A percentile compares a stretch with the other conserved stretches of the same genome.
Evolutionary conservation across 2,329 filamentous ascomycete genomes (phyloP).

Genomic region (Colletotrichum endophyticum): DNA sequence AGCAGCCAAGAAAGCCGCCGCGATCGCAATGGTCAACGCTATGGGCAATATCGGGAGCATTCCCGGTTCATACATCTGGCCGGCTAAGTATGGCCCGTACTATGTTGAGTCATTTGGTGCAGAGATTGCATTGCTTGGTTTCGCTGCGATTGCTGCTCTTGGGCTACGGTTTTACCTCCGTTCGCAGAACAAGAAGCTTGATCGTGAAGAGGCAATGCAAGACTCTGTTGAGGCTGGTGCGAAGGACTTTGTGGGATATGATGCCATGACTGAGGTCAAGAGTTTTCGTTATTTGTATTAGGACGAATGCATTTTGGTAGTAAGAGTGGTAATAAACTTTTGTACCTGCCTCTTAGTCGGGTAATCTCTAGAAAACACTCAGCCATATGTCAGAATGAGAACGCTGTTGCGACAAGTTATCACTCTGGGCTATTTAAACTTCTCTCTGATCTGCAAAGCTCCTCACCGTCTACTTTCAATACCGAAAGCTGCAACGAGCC

Average conservation of each 20-base stretch:
- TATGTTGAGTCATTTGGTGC: neutral
- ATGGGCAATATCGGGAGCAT: neutral
- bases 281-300: neutral
- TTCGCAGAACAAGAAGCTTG: neutral
- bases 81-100: neutral
- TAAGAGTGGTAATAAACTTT: no score
- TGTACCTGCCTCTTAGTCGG: neutral
- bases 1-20: neutral
- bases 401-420: neutral
- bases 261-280: neutral
- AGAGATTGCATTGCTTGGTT: neutral
- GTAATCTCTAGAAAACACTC: neutral
- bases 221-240: neutral
- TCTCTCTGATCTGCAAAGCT: neutral
- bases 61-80: neutral
- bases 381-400: fast-evolving
- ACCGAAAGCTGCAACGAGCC: neutral
- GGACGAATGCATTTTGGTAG: no score
- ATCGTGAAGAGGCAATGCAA: neutral
- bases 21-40: neutral
- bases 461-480: neutral
- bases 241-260: neutral
- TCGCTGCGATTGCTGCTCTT: neutral
- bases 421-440: neutral
- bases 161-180: neutral